Conservation (phyloP, 768 basidiomycete genomes). For the Goffeauzyma gilvescens region DNA sequence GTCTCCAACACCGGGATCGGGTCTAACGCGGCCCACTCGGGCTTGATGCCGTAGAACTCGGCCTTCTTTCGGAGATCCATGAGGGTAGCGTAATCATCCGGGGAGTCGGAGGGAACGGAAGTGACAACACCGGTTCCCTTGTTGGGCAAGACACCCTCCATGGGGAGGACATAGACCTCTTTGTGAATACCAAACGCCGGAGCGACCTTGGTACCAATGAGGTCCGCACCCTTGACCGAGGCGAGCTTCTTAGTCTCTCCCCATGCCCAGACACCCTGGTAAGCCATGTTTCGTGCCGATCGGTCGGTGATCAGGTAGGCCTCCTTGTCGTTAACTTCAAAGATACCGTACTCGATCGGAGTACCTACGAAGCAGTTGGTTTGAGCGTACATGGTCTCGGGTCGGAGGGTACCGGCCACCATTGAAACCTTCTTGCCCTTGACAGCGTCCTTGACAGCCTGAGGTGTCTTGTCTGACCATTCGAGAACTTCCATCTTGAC, state of each 20-base stretch:
- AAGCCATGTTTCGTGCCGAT: slow-evolving; percentile 92
- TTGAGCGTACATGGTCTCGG: slow-evolving; percentile 98
- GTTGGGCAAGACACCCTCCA: slow-evolving; percentile 91
- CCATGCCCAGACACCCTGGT: slow-evolving; percentile 63
- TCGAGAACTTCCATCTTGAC: slow-evolving; percentile 83
- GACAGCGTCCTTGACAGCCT: slow-evolving; percentile 46
- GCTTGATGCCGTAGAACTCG: slow-evolving; percentile 85
- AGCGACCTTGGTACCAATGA: slow-evolving; percentile 74
- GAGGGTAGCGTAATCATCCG: slow-evolving; percentile 81
- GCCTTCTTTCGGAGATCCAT: slow-evolving; percentile 88
- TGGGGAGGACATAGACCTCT: slow-evolving; percentile 89
- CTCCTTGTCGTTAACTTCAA: slow-evolving; percentile 47
- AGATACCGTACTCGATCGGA: slow-evolving; percentile 75
- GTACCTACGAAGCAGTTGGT: slow-evolving; percentile 95
- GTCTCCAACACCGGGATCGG: slow-evolving; percentile 76
- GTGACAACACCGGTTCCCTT: slow-evolving; percentile 99
- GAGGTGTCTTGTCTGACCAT: slow-evolving; percentile 56
- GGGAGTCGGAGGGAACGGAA: slow-evolving; percentile 93
- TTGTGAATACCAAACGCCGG: slow-evolving; percentile 66
- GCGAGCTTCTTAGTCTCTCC: slow-evolving; percentile 55
- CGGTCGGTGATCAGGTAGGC: slow-evolving; percentile 76
- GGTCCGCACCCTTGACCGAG: slow-evolving; percentile 56
- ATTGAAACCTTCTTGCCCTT: slow-evolving; percentile 67
- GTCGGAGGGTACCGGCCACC: slow-evolving; percentile 87
- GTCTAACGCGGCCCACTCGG: slow-evolving; percentile 65